Base-by-base conservation (phyloP, 78 protist genomes). In the Dictyostelium intermedium region DNA sequence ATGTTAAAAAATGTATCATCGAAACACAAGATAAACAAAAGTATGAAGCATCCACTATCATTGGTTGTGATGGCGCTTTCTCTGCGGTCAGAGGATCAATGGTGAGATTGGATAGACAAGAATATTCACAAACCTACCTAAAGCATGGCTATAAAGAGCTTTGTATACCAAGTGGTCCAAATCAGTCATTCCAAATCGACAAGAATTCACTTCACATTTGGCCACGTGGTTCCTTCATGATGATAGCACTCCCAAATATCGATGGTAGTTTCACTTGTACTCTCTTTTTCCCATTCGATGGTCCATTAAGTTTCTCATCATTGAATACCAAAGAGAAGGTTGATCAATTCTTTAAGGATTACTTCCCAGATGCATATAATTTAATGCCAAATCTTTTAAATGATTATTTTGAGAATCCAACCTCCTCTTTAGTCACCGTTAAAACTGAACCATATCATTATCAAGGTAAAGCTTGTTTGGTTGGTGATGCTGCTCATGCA, bases 401-500 rank as follows among this genome's bases (percentile, higher is more conserved):
- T 2, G 97, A 96, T 45, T 97, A 13, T 47, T 23, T 32, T 4
- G 16, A 8, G 5, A 97, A 96, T 76, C 97, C 96, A n/a, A 84
- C 94, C 0, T 69, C 91, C 0, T 20, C 96, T 50, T 73, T 97
- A 1, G 95, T 95, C 37, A 95, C 96, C 4, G 93, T 97, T 72
- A 92, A 92, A 66, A 73, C 92, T 8, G 35, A 43, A 2, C 95
- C 96, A 47, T 96, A 82, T 77, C 27, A 78, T 34, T 2, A 53
- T 25, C 50, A 63, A 20, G 93, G 79, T 50, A 20, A 4, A 5
- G 91, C 53, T 1, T 60, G 30, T 11, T 37, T 97, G 2, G 53
- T 97, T 8, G 96, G 96, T 25, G 99, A 98, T 76, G 97, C 98
- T 30, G 98, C 99, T 13, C 99, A 98, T 66, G 99, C 99, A 16